phyloP scores from a whole-genome alignment of 331 rosid species.

The Saraca asoca region DNA sequence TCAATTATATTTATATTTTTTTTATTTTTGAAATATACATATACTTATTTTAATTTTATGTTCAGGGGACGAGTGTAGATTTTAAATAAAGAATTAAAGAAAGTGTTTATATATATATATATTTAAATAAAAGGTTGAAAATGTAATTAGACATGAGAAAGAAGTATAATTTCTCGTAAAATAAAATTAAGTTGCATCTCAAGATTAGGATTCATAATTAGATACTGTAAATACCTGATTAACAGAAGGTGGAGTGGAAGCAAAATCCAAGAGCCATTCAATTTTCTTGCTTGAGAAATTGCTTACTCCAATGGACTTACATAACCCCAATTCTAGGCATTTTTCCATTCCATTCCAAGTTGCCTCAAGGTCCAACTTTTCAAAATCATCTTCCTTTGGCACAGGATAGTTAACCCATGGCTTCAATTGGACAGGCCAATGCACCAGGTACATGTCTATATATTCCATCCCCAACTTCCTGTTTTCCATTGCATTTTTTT shows the following conservation, averaged over 20 bases:
- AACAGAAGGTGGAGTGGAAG: slow-evolving; percentile 70
- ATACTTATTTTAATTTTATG: too few species aligned
- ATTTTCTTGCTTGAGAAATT: slow-evolving; percentile 77
- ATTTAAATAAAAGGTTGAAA: too few species aligned
- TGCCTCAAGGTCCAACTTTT: slow-evolving; percentile 56
- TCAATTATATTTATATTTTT: too few species aligned
- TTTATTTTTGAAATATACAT: too few species aligned
- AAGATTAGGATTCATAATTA: too few species aligned
- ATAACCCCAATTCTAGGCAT: slow-evolving; percentile 75
- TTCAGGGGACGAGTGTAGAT: too few species aligned
- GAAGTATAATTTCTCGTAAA: too few species aligned
- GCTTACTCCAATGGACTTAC: slow-evolving; percentile 86
- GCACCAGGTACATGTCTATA: slow-evolving; percentile 89
- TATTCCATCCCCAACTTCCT: slow-evolving; percentile 77
- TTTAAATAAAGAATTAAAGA: too few species aligned
- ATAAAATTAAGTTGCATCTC: too few species aligned
- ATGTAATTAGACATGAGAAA: too few species aligned
- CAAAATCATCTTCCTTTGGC: slow-evolving; percentile 81
- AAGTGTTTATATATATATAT: too few species aligned
- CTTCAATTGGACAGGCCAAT: slow-evolving; percentile 87
- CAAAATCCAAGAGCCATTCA: slow-evolving; percentile 57
- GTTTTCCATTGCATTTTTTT: slow-evolving; percentile 14
- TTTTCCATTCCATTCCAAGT: slow-evolving; percentile 89
- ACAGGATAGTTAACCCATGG: slow-evolving; percentile 69
- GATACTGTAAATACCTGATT: slow-evolving; percentile 53